Evolutionary conservation across 768 basidiomycete species (phyloP), one percentile per base, ranked within the genome.

Genomic region (Leccinum uliginosum): DNA sequence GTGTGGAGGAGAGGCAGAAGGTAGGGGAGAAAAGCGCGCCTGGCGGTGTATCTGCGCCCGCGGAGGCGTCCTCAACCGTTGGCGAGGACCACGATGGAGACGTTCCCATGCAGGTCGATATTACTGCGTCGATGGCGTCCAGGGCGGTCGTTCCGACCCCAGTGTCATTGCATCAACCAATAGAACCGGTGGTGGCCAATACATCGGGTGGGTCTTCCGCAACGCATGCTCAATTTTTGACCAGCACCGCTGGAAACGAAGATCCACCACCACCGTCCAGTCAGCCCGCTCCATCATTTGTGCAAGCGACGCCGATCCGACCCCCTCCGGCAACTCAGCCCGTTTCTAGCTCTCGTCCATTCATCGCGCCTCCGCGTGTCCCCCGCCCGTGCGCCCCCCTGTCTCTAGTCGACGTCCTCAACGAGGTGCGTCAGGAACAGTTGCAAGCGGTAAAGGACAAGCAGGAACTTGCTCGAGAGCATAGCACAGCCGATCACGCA

Each of bases 341-440:
- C 17, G 29, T 50, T 0, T 3, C 35, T 12, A 44, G 45, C 12
- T 27, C 55, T 11, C 65, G 44, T 1, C 63, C 57, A 12, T 24
- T 61, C 29, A 67, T 69, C 34, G 59, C 57, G 11, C 68, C 68
- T 12, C 67, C 70, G 5, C 68, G 65, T 29, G 7, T 63, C 1
- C 67, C 65, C 14, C 51, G 51, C 1, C 51, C 59, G 11, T 30
- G 30, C 11, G 27, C 59, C 29, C 59, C 61, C 3, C 55, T 64
- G 58, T 57, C 68, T 0, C 50, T 70, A 14, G 56, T 56, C 4
- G 68, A 71, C 1, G 52, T 24, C 19, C 57, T 70, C 24, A 70
- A 71, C 24, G 51, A 50, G 4, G 34, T 67, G n/a, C 54, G 53
- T 3, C n/a, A 19, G 40, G 40, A 19, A 19, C 40, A 43, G 19